Evolutionary conservation across 164 flowering plant species (phyloP).

Genomic region (Kalanchoe fedtschenkoi): DNA sequence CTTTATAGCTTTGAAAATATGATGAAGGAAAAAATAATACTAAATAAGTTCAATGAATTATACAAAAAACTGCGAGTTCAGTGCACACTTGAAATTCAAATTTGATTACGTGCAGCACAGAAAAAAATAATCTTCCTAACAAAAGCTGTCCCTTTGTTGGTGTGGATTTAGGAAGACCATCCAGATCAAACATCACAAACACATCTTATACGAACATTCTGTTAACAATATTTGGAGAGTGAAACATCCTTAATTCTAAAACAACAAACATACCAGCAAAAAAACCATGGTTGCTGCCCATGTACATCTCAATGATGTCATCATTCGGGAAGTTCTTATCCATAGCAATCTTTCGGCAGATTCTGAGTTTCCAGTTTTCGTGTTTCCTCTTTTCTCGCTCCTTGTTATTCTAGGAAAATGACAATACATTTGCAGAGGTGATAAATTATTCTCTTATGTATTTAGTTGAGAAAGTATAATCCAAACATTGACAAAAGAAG

Average conservation of each 20-base stretch:
- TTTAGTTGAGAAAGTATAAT: background rate
- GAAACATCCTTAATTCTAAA: background rate
- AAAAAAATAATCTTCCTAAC: background rate
- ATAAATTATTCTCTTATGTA: too few species aligned
- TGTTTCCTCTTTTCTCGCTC: constrained; percentile 47
- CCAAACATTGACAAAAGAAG: background rate
- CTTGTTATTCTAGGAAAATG: constrained; percentile 32
- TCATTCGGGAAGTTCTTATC: constrained; percentile 60
- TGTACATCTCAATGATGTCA: constrained; percentile 63
- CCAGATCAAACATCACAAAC: background rate
- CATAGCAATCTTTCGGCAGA: constrained; percentile 55
- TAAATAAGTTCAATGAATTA: too few species aligned
- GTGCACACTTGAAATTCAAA: background rate
- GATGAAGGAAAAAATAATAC: too few species aligned
- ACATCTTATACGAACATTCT: background rate
- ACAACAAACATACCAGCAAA: constrained; percentile 28
- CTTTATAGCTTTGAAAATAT: too few species aligned
- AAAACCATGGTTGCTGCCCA: constrained; percentile 30
- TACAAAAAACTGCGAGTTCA: too few species aligned
- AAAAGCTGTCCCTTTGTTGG: background rate
- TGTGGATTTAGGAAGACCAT: background rate
- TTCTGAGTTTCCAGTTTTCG: constrained; percentile 46
- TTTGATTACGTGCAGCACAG: background rate
- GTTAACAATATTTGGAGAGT: background rate
- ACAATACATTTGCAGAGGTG: background rate